phyloP scores from a whole-genome alignment of 2,329 filamentous ascomycete genomes.

The Arachnomyces sp. region DNA sequence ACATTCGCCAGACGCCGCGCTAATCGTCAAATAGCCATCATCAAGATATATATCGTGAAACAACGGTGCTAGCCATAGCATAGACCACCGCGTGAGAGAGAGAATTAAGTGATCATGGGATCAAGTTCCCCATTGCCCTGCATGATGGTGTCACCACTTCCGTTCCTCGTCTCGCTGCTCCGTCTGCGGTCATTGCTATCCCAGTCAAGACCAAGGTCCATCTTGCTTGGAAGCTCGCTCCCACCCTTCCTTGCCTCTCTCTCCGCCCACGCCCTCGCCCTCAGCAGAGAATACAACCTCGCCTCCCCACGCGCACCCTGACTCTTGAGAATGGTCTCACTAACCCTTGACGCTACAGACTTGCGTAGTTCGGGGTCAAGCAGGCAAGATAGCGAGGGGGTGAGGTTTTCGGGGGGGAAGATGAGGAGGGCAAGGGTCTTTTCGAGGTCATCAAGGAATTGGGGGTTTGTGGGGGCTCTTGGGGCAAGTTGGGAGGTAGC shows the following conservation, averaged over 20 bases:
- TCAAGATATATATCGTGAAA: too few species aligned
- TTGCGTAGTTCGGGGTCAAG: conserved; percentile 71
- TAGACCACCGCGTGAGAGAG: too few species aligned
- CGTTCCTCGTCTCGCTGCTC: conserved; percentile 18
- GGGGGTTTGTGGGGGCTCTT: conserved; percentile 68
- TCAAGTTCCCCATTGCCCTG: conserved; percentile 34
- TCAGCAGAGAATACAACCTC: conserved; percentile 71
- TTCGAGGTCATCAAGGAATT: conserved; percentile 81
- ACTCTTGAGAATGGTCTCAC: conserved; percentile 70
- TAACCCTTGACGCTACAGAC: conserved; percentile 79
- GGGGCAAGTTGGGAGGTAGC: conserved; percentile 81
- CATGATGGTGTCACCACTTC: conserved; percentile 33
- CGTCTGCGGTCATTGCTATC: conserved; percentile 18
- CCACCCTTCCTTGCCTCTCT: conserved; percentile 39
- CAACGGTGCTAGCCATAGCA: too few species aligned
- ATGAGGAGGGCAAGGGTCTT: conserved; percentile 87
- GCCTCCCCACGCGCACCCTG: conserved; percentile 69
- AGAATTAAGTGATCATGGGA: conserved; percentile 31
- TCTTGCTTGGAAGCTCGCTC: conserved; percentile 38
- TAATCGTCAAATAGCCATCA: too few species aligned
- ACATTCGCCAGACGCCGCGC: too few species aligned
- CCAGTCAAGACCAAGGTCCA: conserved; percentile 37
- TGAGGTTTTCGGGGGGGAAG: conserved; percentile 71
- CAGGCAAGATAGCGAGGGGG: conserved; percentile 65
- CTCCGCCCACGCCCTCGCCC: conserved; percentile 80